A percentile compares a stretch with the other conserved stretches of the same genome.
Evolutionary conservation across 805 yeast species (phyloP).

Genomic region (Sugiyamaella mastotermitis): DNA sequence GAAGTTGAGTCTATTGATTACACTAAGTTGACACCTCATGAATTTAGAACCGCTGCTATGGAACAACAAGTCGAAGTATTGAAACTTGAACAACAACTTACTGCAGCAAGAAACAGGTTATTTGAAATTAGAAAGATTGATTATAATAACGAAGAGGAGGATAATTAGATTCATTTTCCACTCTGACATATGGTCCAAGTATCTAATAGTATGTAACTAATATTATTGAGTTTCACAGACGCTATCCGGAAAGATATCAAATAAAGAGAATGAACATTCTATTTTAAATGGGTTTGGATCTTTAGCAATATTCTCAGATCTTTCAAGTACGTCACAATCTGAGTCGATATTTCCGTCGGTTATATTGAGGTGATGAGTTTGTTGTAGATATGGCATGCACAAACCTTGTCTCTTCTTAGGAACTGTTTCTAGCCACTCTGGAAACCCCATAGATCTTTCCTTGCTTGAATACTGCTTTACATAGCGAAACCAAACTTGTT

Average conservation of each 20-base stretch:
- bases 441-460: slow-evolving; percentile 4
- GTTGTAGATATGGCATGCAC: too few species aligned
- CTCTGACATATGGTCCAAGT: too few species aligned
- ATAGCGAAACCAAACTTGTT: slow-evolving; percentile 11
- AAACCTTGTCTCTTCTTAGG: slow-evolving; percentile 7
- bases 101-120: slow-evolving; percentile 67
- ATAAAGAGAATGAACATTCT: too few species aligned
- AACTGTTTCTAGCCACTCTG: slow-evolving; percentile 8
- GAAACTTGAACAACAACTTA: slow-evolving; percentile 69
- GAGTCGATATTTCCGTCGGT: too few species aligned
- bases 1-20: slow-evolving; percentile 52
- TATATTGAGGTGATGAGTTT: too few species aligned
- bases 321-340: too few species aligned
- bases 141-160: slow-evolving; percentile 62
- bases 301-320: too few species aligned
- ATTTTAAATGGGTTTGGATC: too few species aligned
- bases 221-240: neutral
- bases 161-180: slow-evolving; percentile 25
- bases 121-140: slow-evolving; percentile 81
- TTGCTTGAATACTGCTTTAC: slow-evolving; percentile 6
- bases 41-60: slow-evolving; percentile 81
- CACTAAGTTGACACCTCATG: slow-evolving; percentile 63
- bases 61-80: slow-evolving; percentile 89
- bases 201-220: neutral
- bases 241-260: too few species aligned